Evolutionary conservation across 2,329 filamentous ascomycete species (phyloP), one percentile per base, ranked within the genome.

Genomic region (Reticulascus tulasneorum): DNA sequence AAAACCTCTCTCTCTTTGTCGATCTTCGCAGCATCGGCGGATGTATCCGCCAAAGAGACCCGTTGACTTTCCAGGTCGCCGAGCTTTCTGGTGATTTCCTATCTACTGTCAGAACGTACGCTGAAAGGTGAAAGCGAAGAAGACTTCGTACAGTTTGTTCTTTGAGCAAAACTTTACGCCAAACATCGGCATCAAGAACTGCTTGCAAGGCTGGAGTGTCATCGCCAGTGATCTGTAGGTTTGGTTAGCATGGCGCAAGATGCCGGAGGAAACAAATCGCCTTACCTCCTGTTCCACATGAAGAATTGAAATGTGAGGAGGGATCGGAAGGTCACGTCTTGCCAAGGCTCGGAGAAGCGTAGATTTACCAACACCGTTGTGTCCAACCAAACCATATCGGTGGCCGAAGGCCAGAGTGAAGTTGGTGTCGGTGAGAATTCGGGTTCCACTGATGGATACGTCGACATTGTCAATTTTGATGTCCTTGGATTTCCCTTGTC

Each of bases 331-430:
- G 58, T 98, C 93, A 84, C 93, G 81, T 54, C 88, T 82, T 54
- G 90, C 94, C 48, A 98, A 71, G 12, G 93, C 93, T 50, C 93
- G 79, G 44, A 98, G 75, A 47, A 98, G 71, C n/a, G 93, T 98
- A 58, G 88, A 88, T 76, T 93, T 91, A 75, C 86, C 93, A 47
- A 98, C 91, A 88, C 93, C 93, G 77, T 98, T 98, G 74, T 97
- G 86, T 75, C 93, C 93, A 49, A 98, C 93, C 47, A 98, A 71
- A 79, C 93, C 93, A 64, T 98, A 98, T 48, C 93, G 82, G 57
- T 90, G 83, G 35, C 91, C 89, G 60, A 94, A 96, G 1, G 93
- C 84, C 46, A 98, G 73, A 2, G 89, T 96, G 40, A 98, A 69
- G 35, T 80, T 87, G 30, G 91, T 95, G 60, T 98, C 91, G 28